phyloP scores from a whole-genome alignment of 1,284 basidiomycete genomes.

The Schizophyllum commune region DNA sequence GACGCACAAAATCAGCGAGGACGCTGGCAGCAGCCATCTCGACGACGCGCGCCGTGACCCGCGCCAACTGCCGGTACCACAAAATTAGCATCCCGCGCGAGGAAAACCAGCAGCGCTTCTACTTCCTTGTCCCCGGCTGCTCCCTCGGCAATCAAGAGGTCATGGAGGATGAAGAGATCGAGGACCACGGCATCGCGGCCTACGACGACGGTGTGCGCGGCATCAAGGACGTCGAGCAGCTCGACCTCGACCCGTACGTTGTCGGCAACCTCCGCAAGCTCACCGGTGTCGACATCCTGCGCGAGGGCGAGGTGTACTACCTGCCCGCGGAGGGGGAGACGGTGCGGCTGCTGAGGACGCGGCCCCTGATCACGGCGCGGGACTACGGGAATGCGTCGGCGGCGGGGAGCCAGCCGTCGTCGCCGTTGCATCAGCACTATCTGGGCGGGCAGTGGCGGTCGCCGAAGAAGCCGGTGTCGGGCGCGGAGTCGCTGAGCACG shows the following conservation, averaged over 20 bases:
- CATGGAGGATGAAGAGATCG: constrained; percentile 50
- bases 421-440: not conserved
- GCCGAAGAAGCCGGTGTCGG: not conserved
- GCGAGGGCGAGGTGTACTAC: constrained; percentile 58
- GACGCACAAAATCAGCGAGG: not conserved
- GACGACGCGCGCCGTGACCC: constrained; percentile 25
- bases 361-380: not conserved
- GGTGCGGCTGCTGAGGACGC: not conserved
- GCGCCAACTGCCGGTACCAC: constrained; percentile 61
- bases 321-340: constrained; percentile 38
- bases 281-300: constrained; percentile 52
- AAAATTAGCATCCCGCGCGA: constrained; percentile 52
- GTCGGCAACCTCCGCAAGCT: constrained; percentile 48
- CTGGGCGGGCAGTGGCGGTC: not conserved
- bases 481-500: not conserved
- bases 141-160: constrained; percentile 47
- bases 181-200: constrained; percentile 49
- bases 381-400: not conserved
- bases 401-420: not conserved
- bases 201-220: constrained; percentile 24
- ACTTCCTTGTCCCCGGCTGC: constrained; percentile 60
- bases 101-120: constrained; percentile 41
- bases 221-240: constrained; percentile 39
- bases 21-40: not conserved
- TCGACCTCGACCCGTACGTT: constrained; percentile 44